These are phyloP conservation scores for Cadophora luteo-olivacea DNA, from an alignment of 2,329 filamentous ascomycete genomes.

Conservation along the genomic window DNA sequence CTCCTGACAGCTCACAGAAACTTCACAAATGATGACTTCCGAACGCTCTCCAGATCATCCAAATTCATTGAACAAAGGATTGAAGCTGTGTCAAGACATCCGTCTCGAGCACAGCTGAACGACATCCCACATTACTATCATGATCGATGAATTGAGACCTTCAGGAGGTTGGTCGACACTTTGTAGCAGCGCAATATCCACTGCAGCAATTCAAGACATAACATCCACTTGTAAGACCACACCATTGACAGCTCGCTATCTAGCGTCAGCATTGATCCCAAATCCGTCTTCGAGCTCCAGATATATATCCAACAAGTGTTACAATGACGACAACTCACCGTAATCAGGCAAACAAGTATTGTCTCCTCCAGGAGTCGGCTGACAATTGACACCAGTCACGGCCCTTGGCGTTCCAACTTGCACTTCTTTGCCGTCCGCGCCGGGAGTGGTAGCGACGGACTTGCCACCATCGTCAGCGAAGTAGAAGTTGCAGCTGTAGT, in stretches of 20 bases:
- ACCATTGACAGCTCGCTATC: conserved; percentile 33
- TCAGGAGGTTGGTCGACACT: conserved; percentile 26
- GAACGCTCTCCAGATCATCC: too few species aligned
- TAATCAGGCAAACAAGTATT: conserved; percentile 49
- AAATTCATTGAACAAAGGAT: too few species aligned
- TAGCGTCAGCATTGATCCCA: conserved; percentile 6
- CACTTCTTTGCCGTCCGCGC: conserved; percentile 37
- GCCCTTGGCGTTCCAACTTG: conserved; percentile 53
- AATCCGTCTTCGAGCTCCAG: too few species aligned
- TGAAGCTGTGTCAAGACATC: too few species aligned
- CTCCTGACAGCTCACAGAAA: too few species aligned
- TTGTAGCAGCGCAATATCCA: conserved; percentile 38
- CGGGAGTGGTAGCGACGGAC: background rate
- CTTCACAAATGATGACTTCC: too few species aligned
- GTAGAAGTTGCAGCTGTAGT: conserved; percentile 52
- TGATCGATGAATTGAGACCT: too few species aligned
- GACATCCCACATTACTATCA: too few species aligned
- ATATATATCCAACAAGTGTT: too few species aligned
- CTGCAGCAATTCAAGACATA: conserved; percentile 32
- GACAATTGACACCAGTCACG: conserved; percentile 50
- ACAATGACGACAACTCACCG: too few species aligned
- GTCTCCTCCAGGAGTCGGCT: conserved; percentile 21
- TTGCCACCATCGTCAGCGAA: conserved; percentile 39
- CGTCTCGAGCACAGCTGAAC: too few species aligned
- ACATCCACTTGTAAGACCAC: conserved; percentile 22